Base-by-base conservation (phyloP, 169 alveolate species). In the Cryptosporidium ubiquitum region DNA sequence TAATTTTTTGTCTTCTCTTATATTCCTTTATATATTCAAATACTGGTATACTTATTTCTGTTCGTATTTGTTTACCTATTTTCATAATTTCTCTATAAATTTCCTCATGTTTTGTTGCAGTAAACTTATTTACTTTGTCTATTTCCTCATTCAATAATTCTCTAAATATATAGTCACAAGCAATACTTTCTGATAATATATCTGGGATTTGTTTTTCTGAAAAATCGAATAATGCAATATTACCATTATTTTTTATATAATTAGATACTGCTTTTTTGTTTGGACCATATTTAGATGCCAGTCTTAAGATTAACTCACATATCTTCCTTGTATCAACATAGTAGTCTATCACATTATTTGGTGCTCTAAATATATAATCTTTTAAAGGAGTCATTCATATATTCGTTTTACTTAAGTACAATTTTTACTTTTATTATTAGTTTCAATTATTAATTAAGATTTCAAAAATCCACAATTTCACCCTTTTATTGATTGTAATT, bases 91-190 rank as follows among this genome's bases (percentile, higher is more conserved):
- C 91, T 18, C 91, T 79, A 23, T 84, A 44, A 16, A 92, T 84
- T 7, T 92, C 94, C 26, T 57, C 75, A 68, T 92, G 91, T 47
- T 92, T 92, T 9, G 85, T 86, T 35, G 92, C 85, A 2, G 94
- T 69, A 84, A 92, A 92, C 52, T 55, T 68, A 70, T 92, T 92
- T 44, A 92, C 79, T 49, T 86, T 92, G n/a, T 69, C 85, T 6
- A 92, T 86, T 52, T 92, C 94, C 35, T 92, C 85, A 55, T 91
- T 86, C 20, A 92, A 70, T 31, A 86, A 73, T 64, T 92, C 94
- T 35, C 91, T 79, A 52, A 69, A 92, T 20, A 92, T 29, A 61
- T 44, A 79, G 29, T 79, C 75, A 20, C 89, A 79, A 16, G 74
- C 74, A 40, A 39, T 57, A 23, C 37, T 44, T 55, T 79, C 89